These are phyloP conservation scores for Truncatella angustata DNA, from an alignment of 2,329 filamentous ascomycete species.

Conservation along the genomic window DNA sequence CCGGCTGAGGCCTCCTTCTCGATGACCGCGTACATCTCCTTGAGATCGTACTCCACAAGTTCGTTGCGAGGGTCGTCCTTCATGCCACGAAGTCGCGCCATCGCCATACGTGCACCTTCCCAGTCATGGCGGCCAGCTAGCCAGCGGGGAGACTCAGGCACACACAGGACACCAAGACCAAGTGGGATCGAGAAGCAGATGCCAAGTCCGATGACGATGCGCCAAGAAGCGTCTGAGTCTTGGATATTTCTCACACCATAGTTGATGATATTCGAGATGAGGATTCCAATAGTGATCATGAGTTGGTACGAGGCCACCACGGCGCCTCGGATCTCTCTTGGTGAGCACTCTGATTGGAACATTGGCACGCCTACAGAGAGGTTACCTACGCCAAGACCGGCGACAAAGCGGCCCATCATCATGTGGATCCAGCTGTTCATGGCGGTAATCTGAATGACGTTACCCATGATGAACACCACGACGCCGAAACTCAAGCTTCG, in stretches of 20 bases:
- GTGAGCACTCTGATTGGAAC: slow-evolving; percentile 64
- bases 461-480: slow-evolving; percentile 54
- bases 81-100: slow-evolving; percentile 52
- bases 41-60: slow-evolving; percentile 43
- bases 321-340: slow-evolving; percentile 60
- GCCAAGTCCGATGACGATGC: slow-evolving; percentile 58
- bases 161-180: slow-evolving; percentile 46
- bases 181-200: slow-evolving; percentile 53
- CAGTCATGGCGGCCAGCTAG: slow-evolving; percentile 38
- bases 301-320: slow-evolving; percentile 72
- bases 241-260: slow-evolving; percentile 42
- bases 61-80: slow-evolving; percentile 37
- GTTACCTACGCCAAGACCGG: slow-evolving; percentile 66
- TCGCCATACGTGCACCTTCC: slow-evolving; percentile 46
- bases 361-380: slow-evolving; percentile 65
- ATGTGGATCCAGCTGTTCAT: slow-evolving; percentile 61
- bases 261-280: slow-evolving; percentile 54
- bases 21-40: slow-evolving; percentile 49
- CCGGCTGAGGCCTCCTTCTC: slow-evolving; percentile 42
- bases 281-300: slow-evolving; percentile 70
- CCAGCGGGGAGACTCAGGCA: slow-evolving; percentile 13
- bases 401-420: slow-evolving; percentile 63
- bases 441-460: slow-evolving; percentile 64
- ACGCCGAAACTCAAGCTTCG: slow-evolving; percentile 52
- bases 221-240: slow-evolving; percentile 50